Base-by-base conservation (phyloP, 2,329 filamentous ascomycete species). In the Blastomyces parvus region DNA sequence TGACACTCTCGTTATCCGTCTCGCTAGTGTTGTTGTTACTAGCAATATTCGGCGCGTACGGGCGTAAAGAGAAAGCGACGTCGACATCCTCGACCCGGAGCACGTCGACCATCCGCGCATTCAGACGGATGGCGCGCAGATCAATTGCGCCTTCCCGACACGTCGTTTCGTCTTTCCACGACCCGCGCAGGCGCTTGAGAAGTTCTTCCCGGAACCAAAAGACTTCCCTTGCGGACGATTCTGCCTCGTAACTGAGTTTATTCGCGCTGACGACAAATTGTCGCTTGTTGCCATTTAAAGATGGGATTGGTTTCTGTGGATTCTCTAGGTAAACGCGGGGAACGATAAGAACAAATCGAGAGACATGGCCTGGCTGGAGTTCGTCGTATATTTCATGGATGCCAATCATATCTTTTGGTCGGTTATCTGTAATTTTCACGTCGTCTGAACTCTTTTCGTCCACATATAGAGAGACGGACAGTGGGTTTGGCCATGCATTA, bases 151-250 rank as follows among this genome's bases (percentile, higher is more conserved):
- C 92, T 56, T 79, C 77, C 48, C 88, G 82, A 1, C 78, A 78
- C 68, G 79, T 76, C 0, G 84, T 85, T 19, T 79, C 76, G 67
- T 86, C 84, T 62, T 80, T 84, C 92, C 92, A 97, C 0, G 81
- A 84, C 0, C 88, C 91, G 33, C 81, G 82, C 11, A 96, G 77
- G 52, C 81, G 80, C 64, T 88, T 86, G 2, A 97, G 82, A 1
- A 97, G 82, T 71, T 85, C 86, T 73, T 96, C 89, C 19, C 91
- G 85, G 74, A 91, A 96, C 92, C 92, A 97, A 73, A 97, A 97
- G 0, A 87, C 86, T 76, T 96, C 91, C 60, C 92, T 83, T 65
- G 83, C 88, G 14, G 86, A 84, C 42, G 89, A 84, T 76, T 97
- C 92, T 53, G 83, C 84, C 67, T 94, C 90, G 0, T 90, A 89